Percentiles rank a stretch among this genome's conserved stretches.
phyloP scores from a whole-genome alignment of 2,329 filamentous ascomycete species.

The Paraphoma sp. region DNA sequence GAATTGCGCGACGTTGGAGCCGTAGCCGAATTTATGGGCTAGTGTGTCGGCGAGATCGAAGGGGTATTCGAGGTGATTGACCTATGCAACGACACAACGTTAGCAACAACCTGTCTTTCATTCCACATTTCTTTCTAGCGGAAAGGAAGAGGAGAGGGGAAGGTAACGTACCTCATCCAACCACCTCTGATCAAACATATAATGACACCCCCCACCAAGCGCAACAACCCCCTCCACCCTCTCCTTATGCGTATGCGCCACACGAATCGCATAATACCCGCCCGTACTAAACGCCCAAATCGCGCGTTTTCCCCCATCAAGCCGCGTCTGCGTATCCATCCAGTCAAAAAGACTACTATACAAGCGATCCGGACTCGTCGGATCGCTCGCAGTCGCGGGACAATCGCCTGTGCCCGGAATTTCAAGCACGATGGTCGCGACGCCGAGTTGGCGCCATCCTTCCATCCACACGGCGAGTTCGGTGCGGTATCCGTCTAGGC shows the following conservation, averaged over 20 bases:
- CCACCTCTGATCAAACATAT: conserved; percentile 65
- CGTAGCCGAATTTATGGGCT: conserved; percentile 57
- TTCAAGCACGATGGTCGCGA: conserved; percentile 60
- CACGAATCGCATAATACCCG: conserved; percentile 64
- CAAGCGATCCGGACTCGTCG: conserved; percentile 59
- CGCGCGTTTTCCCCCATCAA: conserved; percentile 57
- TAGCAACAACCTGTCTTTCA: no score
- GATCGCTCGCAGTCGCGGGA: conserved; percentile 56
- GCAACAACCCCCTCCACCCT: conserved; percentile 60
- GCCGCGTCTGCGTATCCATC: conserved; percentile 54
- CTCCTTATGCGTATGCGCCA: conserved; percentile 64
- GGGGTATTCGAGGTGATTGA: conserved; percentile 65
- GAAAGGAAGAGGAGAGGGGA: no score
- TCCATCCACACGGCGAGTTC: conserved; percentile 62
- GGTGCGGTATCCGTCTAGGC: conserved; percentile 65
- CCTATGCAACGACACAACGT: no score
- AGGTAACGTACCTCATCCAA: conserved; percentile 55
- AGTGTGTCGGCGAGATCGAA: conserved; percentile 63
- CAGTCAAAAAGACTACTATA: conserved; percentile 63
- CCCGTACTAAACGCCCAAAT: conserved; percentile 66
- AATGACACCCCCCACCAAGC: conserved; percentile 60
- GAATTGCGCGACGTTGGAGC: conserved; percentile 49
- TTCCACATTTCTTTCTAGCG: no score
- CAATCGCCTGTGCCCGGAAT: conserved; percentile 66
- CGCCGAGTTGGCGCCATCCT: conserved; percentile 57